Conservation (phyloP, 78 protist species). For the Chrysochromulina parva region DNA sequence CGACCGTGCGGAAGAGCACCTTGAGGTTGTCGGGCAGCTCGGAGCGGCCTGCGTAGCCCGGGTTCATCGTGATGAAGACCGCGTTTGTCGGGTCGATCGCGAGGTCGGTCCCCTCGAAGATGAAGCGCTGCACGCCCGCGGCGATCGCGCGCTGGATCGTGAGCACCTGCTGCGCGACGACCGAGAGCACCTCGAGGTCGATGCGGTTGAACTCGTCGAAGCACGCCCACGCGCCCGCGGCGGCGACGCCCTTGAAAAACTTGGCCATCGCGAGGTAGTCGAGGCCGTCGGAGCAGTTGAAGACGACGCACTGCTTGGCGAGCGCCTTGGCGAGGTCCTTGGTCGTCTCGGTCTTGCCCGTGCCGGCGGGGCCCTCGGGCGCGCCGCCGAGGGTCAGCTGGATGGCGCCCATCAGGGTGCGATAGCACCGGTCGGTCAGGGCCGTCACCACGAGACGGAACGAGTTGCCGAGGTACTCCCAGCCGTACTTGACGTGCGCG, state of each 20-base stretch:
- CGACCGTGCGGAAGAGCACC: conserved; percentile 86
- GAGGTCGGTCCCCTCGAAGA: conserved; percentile 45
- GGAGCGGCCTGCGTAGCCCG: conserved; percentile 83
- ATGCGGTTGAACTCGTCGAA: conserved; percentile 83
- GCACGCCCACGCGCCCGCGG: conserved; percentile 75
- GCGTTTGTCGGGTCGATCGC: conserved; percentile 57
- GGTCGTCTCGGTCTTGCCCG: conserved; percentile 86
- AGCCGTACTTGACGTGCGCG: conserved; percentile 65
- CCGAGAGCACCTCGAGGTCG: conserved; percentile 82
- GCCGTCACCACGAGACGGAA: conserved; percentile 83
- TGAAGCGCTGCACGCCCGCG: conserved; percentile 6
- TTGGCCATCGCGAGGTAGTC: conserved; percentile 64
- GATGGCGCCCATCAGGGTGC: conserved; percentile 81
- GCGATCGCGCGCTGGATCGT: conserved; percentile 50
- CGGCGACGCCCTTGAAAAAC: conserved; percentile 75
- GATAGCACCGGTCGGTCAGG: conserved; percentile 56
- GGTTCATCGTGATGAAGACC: conserved; percentile 86
- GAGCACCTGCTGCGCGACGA: conserved; percentile 71
- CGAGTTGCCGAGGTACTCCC: conserved; percentile 85
- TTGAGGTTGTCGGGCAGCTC: conserved; percentile 78
- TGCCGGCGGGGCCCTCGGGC: conserved; percentile 90
- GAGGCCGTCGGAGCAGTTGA: conserved; percentile 82
- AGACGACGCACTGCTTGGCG: conserved; percentile 82
- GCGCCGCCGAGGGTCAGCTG: conserved; percentile 79
- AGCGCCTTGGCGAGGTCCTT: conserved; percentile 84